These are phyloP conservation scores for Tetradesmus obliquus DNA, from an alignment of 139 green algal genomes.

Conservation along the genomic window DNA sequence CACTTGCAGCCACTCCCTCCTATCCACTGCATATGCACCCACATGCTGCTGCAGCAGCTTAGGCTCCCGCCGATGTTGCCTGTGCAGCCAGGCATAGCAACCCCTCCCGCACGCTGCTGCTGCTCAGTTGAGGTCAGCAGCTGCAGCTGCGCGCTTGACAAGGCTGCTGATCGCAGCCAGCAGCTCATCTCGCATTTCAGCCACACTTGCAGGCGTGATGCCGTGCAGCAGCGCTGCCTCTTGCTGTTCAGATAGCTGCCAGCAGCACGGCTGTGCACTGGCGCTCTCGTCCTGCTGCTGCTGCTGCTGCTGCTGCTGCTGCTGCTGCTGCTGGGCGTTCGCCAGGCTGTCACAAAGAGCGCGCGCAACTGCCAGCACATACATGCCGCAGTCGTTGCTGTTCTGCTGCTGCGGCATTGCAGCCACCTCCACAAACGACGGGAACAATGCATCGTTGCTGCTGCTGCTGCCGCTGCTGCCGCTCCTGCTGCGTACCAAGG, in stretches of 20 bases:
- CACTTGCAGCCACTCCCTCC: too few species aligned
- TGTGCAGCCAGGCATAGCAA: too few species aligned
- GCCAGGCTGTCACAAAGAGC: neutral
- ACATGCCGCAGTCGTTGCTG: conserved; percentile 78
- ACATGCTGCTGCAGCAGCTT: too few species aligned
- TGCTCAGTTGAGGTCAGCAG: neutral
- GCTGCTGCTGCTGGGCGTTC: neutral
- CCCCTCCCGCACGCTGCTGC: neutral
- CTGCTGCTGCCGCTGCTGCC: conserved; percentile 8
- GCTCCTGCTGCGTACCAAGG: neutral
- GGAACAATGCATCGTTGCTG: neutral
- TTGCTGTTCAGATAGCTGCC: neutral
- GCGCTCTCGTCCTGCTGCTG: neutral
- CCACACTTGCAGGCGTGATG: conserved; percentile 36
- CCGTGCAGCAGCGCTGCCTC: neutral
- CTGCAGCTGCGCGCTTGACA: neutral
- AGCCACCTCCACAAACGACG: conserved; percentile 14
- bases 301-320: neutral
- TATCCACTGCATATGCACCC: too few species aligned
- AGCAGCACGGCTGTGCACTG: neutral
- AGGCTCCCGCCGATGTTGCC: too few species aligned
- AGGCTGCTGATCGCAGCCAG: conserved; percentile 4
- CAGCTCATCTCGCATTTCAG: conserved; percentile 20
- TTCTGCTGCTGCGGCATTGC: conserved; percentile 71
- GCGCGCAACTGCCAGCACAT: conserved; percentile 68